Conservation (phyloP, 805 yeast genomes). For the Ogataea nitratoaversa region DNA sequence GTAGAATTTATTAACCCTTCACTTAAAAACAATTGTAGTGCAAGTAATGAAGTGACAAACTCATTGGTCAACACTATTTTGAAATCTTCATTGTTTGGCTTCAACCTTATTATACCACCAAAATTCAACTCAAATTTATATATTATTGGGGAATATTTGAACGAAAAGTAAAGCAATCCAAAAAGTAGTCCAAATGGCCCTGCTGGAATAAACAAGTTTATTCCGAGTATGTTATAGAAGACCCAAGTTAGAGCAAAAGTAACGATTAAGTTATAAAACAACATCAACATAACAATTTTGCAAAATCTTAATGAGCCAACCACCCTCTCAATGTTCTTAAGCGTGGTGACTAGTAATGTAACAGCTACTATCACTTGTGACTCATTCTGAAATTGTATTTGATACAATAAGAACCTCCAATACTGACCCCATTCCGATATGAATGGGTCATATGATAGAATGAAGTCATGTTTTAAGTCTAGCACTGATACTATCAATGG, state of each 20-base stretch:
- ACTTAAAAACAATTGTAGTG: slow-evolving; percentile 38
- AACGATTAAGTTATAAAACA: slow-evolving; percentile 43
- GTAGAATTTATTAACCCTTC: slow-evolving; percentile 38
- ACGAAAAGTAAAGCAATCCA: slow-evolving; percentile 37
- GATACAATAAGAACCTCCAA: slow-evolving; percentile 50
- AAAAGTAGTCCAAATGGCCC: slow-evolving; percentile 41
- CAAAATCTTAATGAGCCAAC: slow-evolving; percentile 54
- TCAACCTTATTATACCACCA: slow-evolving; percentile 23
- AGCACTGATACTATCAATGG: slow-evolving; percentile 42
- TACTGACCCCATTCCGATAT: slow-evolving; percentile 51
- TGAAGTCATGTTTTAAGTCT: slow-evolving; percentile 40
- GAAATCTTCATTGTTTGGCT: slow-evolving; percentile 16
- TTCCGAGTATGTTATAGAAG: slow-evolving; percentile 27
- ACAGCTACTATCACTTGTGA: slow-evolving; percentile 48
- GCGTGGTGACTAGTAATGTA: slow-evolving; percentile 44
- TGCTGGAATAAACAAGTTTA: slow-evolving; percentile 39
- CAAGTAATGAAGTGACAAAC: slow-evolving; percentile 25
- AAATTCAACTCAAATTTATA: slow-evolving; percentile 36
- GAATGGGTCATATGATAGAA: slow-evolving; percentile 48
- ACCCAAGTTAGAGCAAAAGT: slow-evolving; percentile 33
- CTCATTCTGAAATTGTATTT: slow-evolving; percentile 53
- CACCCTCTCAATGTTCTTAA: slow-evolving; percentile 53
- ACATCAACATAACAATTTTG: slow-evolving; percentile 40
- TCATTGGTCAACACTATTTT: slow-evolving; percentile 31
- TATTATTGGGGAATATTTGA: slow-evolving; percentile 36